phyloP scores from a whole-genome alignment of 305 asterid species.

The Plantago rigida region DNA sequence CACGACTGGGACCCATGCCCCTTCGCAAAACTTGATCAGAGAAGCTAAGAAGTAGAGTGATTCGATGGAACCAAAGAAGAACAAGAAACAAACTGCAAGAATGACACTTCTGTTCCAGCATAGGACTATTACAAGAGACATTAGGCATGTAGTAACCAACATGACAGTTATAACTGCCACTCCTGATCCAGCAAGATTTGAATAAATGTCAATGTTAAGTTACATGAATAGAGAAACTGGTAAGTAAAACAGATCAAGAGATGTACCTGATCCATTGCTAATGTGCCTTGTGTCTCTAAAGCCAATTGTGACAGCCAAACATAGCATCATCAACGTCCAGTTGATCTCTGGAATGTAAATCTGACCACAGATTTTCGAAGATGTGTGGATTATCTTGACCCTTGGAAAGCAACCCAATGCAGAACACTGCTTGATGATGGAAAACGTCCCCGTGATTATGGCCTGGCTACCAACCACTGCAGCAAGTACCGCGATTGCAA shows the following conservation, averaged over 20 bases:
- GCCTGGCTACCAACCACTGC: slow-evolving; percentile 96
- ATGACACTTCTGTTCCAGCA: slow-evolving; percentile 60
- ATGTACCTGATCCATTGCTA: slow-evolving; percentile 78
- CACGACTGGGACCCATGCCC: slow-evolving; percentile 83
- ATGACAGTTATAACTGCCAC: slow-evolving; percentile 85
- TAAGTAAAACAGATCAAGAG: neutral
- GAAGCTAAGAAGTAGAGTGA: slow-evolving; percentile 89
- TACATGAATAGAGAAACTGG: too few relatives aligned
- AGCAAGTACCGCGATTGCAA: slow-evolving; percentile 80
- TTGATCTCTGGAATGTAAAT: slow-evolving; percentile 87
- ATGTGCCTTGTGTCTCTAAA: slow-evolving; percentile 85
- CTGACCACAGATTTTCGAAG: slow-evolving; percentile 74
- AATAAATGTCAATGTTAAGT: neutral
- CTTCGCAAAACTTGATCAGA: slow-evolving; percentile 73
- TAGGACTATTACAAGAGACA: slow-evolving; percentile 69
- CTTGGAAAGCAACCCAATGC: slow-evolving; percentile 82
- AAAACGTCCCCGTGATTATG: slow-evolving; percentile 74
- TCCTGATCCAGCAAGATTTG: slow-evolving; percentile 35
- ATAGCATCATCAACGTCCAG: slow-evolving; percentile 78
- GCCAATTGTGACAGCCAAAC: slow-evolving; percentile 84
- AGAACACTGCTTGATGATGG: slow-evolving; percentile 81
- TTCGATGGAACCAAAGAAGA: slow-evolving; percentile 81
- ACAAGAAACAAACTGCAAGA: slow-evolving; percentile 53
- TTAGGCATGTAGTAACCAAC: slow-evolving; percentile 84
- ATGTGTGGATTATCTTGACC: slow-evolving; percentile 67